Percentiles rank a stretch among this genome's conserved stretches.
Conservation (phyloP, 352 stramenopile species). For the Phytophthora agathidicida region DNA sequence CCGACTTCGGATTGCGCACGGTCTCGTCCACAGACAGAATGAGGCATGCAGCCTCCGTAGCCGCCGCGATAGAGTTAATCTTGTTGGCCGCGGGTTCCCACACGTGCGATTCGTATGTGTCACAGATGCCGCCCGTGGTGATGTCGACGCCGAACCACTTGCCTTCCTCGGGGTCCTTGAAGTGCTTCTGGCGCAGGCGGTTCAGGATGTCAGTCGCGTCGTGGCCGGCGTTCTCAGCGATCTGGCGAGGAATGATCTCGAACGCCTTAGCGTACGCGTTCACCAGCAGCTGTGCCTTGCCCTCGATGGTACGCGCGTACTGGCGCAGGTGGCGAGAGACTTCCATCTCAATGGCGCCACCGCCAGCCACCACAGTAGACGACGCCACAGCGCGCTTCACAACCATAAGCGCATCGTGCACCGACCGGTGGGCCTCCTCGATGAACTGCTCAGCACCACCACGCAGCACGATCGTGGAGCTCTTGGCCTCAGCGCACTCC, state of each 20-base stretch:
- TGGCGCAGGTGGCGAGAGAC: slow-evolving; percentile 92
- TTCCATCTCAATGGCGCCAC: slow-evolving; percentile 93
- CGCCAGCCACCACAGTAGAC: slow-evolving; percentile 92
- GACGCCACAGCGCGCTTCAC: slow-evolving; percentile 96
- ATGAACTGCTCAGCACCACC: slow-evolving; percentile 99
- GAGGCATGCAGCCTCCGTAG: slow-evolving; percentile 97
- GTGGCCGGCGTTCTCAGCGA: slow-evolving; percentile 99
- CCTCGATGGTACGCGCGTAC: slow-evolving; percentile 95
- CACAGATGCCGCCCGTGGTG: slow-evolving; percentile 96
- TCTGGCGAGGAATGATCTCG: slow-evolving; percentile 98
- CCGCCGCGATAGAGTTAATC: slow-evolving; percentile 96
- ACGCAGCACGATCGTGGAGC: slow-evolving; percentile 97
- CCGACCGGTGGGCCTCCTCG: slow-evolving; percentile 97
- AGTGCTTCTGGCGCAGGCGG: slow-evolving; percentile 96
- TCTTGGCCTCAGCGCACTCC: slow-evolving; percentile 94
- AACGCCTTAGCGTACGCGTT: slow-evolving; percentile 97
- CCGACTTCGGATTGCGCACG: slow-evolving; percentile 97
- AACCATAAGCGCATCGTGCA: slow-evolving; percentile 99
- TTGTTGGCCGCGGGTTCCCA: slow-evolving; percentile 99
- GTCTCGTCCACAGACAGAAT: slow-evolving; percentile 99
- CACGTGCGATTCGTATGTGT: slow-evolving; percentile 97
- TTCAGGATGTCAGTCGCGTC: slow-evolving; percentile 99
- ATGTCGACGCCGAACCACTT: slow-evolving; percentile 99
- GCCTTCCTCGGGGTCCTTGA: slow-evolving; percentile 90
- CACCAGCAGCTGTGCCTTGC: slow-evolving; percentile 98